Conservation (phyloP, 2,329 filamentous ascomycete genomes). For the Fonsecaea erecta region DNA sequence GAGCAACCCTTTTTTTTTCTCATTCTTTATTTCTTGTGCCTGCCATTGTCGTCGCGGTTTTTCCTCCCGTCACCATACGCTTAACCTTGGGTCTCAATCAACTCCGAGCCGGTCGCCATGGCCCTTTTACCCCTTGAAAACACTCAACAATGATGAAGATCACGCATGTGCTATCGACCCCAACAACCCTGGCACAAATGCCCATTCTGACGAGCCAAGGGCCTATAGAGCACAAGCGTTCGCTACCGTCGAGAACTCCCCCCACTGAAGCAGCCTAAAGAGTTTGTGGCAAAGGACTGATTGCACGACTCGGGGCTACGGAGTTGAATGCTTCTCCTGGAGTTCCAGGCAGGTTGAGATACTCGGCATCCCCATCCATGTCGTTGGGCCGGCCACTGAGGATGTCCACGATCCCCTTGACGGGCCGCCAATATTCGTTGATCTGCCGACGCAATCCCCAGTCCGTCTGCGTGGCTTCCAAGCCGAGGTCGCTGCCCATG, state of each 20-base stretch:
- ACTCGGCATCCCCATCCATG: slow-evolving; percentile 33
- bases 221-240: neutral
- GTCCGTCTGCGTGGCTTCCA: slow-evolving; percentile 87
- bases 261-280: neutral
- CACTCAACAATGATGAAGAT: neutral
- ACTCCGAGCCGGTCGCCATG: neutral
- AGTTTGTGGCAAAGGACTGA: neutral
- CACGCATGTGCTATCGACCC: neutral
- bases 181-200: neutral
- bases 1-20: neutral
- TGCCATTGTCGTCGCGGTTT: neutral
- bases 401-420: slow-evolving; percentile 82
- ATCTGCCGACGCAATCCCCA: slow-evolving; percentile 88
- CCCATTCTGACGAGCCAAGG: neutral
- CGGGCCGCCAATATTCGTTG: slow-evolving; percentile 79
- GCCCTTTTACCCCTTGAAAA: neutral
- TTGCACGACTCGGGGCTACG: neutral
- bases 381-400: slow-evolving; percentile 71
- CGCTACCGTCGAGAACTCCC: neutral
- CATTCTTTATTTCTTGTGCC: neutral
- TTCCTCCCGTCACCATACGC: neutral
- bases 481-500: slow-evolving; percentile 66
- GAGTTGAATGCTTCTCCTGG: neutral
- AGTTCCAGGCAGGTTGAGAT: slow-evolving; percentile 24
- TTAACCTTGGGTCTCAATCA: too few relatives aligned